Evolutionary conservation across 2,329 filamentous ascomycete species (phyloP).

Genomic region (Verticillium tricorpus): DNA sequence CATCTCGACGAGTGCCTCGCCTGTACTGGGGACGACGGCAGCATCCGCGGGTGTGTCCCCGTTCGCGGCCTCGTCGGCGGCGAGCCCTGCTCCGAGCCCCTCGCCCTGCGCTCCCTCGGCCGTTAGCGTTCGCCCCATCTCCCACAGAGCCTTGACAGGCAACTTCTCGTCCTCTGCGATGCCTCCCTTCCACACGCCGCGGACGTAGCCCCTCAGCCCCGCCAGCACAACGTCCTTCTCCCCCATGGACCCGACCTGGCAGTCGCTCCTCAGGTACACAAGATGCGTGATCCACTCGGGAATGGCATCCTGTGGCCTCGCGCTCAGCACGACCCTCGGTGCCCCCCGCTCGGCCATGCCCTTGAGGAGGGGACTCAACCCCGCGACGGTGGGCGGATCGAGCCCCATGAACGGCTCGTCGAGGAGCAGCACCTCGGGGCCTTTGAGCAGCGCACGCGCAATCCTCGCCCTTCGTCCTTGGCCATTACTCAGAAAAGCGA

Average conservation of each 20-base stretch:
- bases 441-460: slow-evolving; percentile 74
- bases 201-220: slow-evolving; percentile 43
- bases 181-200: slow-evolving; percentile 38
- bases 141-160: slow-evolving; percentile 42
- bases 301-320: slow-evolving; percentile 80
- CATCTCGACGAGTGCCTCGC: slow-evolving; percentile 82
- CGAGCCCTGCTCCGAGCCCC: slow-evolving; percentile 21
- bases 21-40: slow-evolving; percentile 18
- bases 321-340: slow-evolving; percentile 71
- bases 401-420: slow-evolving; percentile 97
- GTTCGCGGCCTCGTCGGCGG: slow-evolving; percentile 6
- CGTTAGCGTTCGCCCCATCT: slow-evolving; percentile 45
- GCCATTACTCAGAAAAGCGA: slow-evolving; percentile 88
- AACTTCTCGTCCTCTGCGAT: slow-evolving; percentile 41
- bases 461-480: slow-evolving; percentile 86
- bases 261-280: slow-evolving; percentile 64
- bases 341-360: slow-evolving; percentile 60
- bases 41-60: slow-evolving; percentile 7
- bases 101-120: slow-evolving; percentile 30
- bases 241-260: slow-evolving; percentile 62
- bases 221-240: slow-evolving; percentile 58
- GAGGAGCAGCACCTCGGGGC: slow-evolving; percentile 76
- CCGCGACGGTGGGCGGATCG: slow-evolving; percentile 74
- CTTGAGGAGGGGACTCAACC: slow-evolving; percentile 66
- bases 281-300: slow-evolving; percentile 90